phyloP scores from a whole-genome alignment of 176 grass and related monocot species.

The Carex pumila region DNA sequence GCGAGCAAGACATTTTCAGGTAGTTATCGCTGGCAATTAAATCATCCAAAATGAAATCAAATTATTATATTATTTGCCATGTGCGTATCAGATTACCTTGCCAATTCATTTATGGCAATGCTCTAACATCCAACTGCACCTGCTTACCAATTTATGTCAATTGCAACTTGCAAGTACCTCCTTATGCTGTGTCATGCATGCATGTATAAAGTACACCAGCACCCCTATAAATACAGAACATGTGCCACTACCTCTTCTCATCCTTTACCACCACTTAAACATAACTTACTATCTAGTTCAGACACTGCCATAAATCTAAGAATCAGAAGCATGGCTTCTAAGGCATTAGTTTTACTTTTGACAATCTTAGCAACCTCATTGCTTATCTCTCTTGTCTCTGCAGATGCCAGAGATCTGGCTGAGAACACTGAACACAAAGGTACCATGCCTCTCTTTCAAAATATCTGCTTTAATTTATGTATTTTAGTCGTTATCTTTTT shows the following conservation, averaged over 20 bases:
- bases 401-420: neutral
- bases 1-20: too few relatives aligned
- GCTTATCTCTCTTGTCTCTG: neutral
- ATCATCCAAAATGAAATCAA: too few relatives aligned
- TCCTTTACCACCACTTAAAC: neutral
- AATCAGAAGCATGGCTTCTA: neutral
- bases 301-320: neutral
- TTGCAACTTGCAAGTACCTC: neutral
- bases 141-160: neutral
- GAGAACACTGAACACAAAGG: conserved; percentile 1
- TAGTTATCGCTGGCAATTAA: too few relatives aligned
- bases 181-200: neutral
- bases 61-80: neutral
- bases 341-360: neutral
- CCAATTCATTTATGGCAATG: neutral
- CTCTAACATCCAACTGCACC: neutral
- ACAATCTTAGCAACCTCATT: neutral
- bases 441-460: neutral
- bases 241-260: neutral
- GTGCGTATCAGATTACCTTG: neutral
- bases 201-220: neutral
- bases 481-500: neutral
- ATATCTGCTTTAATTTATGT: neutral
- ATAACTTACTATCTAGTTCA: too few relatives aligned
- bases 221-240: neutral